Percentiles rank a stretch among this genome's conserved stretches.
phyloP scores from a whole-genome alignment of 1,284 basidiomycete genomes.

The Xanthoconium separans region DNA sequence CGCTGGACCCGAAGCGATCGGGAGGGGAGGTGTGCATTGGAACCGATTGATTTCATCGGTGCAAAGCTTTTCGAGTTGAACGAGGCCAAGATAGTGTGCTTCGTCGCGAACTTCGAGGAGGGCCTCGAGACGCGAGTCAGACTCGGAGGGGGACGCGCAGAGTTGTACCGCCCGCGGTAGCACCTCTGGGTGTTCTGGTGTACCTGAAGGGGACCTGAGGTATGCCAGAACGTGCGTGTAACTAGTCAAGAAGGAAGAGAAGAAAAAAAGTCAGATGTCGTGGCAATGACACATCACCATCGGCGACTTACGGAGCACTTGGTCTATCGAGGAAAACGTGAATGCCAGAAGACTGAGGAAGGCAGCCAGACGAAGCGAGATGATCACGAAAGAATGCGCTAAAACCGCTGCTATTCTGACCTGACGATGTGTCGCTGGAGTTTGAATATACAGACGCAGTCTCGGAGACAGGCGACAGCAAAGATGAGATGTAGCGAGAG shows the following conservation, averaged over 20 bases:
- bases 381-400: conserved; percentile 52
- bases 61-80: conserved; percentile 60
- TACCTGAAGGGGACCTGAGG: conserved; percentile 53
- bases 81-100: conserved; percentile 66
- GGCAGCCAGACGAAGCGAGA: conserved; percentile 55
- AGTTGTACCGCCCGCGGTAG: conserved; percentile 63
- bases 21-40: conserved; percentile 25
- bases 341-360: conserved; percentile 48
- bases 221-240: conserved; percentile 69
- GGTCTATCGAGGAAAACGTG: conserved; percentile 81
- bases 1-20: background rate
- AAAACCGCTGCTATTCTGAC: conserved; percentile 36
- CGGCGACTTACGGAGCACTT: conserved; percentile 65
- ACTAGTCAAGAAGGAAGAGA: conserved; percentile 34
- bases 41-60: conserved; percentile 58
- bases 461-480: conserved; percentile 45
- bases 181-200: conserved; percentile 45
- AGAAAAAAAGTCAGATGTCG: conserved; percentile 3
- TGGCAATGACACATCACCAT: background rate
- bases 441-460: conserved; percentile 54
- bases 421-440: conserved; percentile 35
- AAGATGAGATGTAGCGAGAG: conserved; percentile 50
- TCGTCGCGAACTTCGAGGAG: conserved; percentile 75
- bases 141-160: conserved; percentile 39
- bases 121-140: conserved; percentile 51